Percentiles rank a stretch among this genome's conserved stretches.
phyloP scores from a whole-genome alignment of 2,329 filamentous ascomycete species.

The Septoria petroselini region DNA sequence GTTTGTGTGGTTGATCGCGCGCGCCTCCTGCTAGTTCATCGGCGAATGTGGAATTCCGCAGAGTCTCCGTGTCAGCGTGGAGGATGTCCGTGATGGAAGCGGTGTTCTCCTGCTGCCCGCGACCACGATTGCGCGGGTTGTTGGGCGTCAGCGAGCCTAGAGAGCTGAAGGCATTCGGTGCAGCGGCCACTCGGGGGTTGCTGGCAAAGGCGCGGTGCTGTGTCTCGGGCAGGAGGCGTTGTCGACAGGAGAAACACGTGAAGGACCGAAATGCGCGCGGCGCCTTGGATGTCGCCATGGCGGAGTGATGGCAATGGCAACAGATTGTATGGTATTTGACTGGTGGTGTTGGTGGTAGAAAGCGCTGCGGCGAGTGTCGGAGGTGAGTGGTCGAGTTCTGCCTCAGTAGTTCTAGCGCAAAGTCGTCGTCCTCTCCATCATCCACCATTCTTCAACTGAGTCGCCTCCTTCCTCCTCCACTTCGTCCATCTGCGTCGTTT shows the following conservation, averaged over 20 bases:
- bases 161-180: slow-evolving; percentile 10
- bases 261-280: slow-evolving; percentile 35
- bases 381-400: not conserved
- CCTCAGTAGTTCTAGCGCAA: not conserved
- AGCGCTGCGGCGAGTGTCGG: not conserved
- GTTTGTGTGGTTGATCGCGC: slow-evolving; percentile 61
- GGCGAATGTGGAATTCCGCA: slow-evolving; percentile 13
- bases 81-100: slow-evolving; percentile 13
- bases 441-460: too few species aligned
- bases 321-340: not conserved
- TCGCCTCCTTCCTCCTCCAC: slow-evolving; percentile 10
- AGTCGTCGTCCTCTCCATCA: not conserved
- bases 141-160: slow-evolving; percentile 6
- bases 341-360: not conserved
- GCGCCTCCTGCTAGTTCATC: slow-evolving; percentile 23
- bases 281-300: slow-evolving; percentile 31
- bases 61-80: slow-evolving; percentile 10
- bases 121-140: slow-evolving; percentile 7
- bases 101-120: slow-evolving; percentile 5
- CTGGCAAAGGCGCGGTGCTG: slow-evolving; percentile 39
- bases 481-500: slow-evolving; percentile 7
- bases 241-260: slow-evolving; percentile 41
- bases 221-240: slow-evolving; percentile 26
- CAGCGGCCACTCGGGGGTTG: slow-evolving; percentile 23
- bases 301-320: not conserved